Base-by-base conservation (phyloP, 2,329 filamentous ascomycete species). In the Chaetomiaceae sp. region DNA sequence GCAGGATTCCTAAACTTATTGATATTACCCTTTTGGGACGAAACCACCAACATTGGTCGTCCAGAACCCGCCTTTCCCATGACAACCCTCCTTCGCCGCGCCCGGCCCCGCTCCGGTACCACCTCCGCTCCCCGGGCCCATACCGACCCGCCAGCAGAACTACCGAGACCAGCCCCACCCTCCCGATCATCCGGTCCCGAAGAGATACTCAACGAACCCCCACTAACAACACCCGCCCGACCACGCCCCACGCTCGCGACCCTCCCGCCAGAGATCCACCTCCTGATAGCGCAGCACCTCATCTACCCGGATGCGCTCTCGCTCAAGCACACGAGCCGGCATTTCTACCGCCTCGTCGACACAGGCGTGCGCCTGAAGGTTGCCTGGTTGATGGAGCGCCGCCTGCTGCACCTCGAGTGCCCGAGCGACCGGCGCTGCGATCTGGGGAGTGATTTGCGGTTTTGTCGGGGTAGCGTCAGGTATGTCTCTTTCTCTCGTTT, bases 231-330 rank as follows among this genome's bases (percentile, higher is more conserved):
- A n/a, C n/a, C n/a, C n/a, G n/a, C n/a, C n/a, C n/a, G n/a, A n/a
- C n/a, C n/a, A n/a, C n/a, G 34, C 11, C 35, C 45, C 20, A 47
- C 58, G n/a, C 58, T 83, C 27, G 68, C 72, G 60, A 62, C 65
- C 14, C 67, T 87, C 2, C 84, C 84, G 2, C 69, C 78, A 1
- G 84, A 88, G 57, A 69, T 87, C n/a, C 83, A 86, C 54, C 61
- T 83, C 1, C 70, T 78, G 40, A 81, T 87, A 45, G 68, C 76
- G 26, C 60, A 70, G 10, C 68, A 77, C 44, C 76, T 87, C 48
- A 74, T 74, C 26, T 87, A 87, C 51, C 84, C 84, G 0, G 83
- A 88, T 51, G 83, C 84, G 0, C 71, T 87, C 1, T 83, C 82
- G 0, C 67, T 87, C 14, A 86, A 86, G 58, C 82, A 86, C 60